Evolutionary conservation across 2,329 filamentous ascomycete species (phyloP), one percentile per base, ranked within the genome.

Genomic region (Magnaporthiopsis poae): DNA sequence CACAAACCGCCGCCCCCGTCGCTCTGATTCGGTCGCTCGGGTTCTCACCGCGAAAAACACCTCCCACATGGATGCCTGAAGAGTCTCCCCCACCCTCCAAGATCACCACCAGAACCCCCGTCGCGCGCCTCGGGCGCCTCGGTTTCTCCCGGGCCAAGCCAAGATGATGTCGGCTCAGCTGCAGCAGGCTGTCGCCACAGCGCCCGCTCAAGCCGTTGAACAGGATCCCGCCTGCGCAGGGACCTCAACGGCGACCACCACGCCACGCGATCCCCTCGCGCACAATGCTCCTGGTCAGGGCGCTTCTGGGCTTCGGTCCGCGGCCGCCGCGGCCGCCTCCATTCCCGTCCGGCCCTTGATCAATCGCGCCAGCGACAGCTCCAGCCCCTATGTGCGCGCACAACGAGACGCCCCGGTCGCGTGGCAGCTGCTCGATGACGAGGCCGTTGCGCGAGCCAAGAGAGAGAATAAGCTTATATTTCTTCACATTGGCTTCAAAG

Each of bases 401-500:
- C 92, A 96, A 75, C 86, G 88, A 75, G 81, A 89, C 71, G 96
- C 96, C 75, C 87, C 88, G 1, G 93, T 98, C 56, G 88, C 88
- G 72, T 99, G 95, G 95, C 95, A 99, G 81, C 81, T 91, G 68
- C 91, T 96, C 82, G 89, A 89, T 71, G 83, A 89, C 29, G 88
- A 92, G 73, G 87, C 91, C 21, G 82, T 97, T 66, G 84, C 85
- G 69, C 82, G 92, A 63, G 94, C 95, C 21, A 90, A 86, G 76
- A 86, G 82, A 71, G 87, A 93, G 71, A 96, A 98, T 77, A 90
- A 92, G 73, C 82, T 96, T 67, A 88, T 99, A 68, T 98, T 97
- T 74, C 81, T 98, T 69, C 96, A 94, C 75, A 93, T 98, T 73
- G 95, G 95, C 63, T 99, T 96, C 80, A 90, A 90, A 27, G 92